Conservation (phyloP, 2,329 filamentous ascomycete species). For the Metarhizium rileyi region DNA sequence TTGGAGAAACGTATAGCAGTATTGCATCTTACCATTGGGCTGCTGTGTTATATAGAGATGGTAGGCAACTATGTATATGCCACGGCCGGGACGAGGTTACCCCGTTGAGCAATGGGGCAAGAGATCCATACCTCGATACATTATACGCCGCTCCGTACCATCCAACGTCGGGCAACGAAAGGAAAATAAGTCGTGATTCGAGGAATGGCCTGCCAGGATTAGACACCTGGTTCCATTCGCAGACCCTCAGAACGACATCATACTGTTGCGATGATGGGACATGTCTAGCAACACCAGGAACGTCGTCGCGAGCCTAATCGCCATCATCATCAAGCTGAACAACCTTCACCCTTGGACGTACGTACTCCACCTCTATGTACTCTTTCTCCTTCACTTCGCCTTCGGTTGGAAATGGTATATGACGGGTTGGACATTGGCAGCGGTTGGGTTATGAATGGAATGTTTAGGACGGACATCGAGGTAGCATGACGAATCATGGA, state of each 20-base stretch:
- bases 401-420: neutral
- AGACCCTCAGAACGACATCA: neutral
- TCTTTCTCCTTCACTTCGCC: neutral
- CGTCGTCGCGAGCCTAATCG: conserved; percentile 28
- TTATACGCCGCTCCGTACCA: conserved; percentile 33
- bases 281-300: conserved; percentile 42
- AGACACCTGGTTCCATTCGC: neutral
- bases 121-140: conserved; percentile 11
- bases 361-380: conserved; percentile 9
- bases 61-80: too few species aligned
- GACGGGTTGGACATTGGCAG: too few species aligned
- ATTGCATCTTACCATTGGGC: too few species aligned
- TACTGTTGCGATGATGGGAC: conserved; percentile 40
- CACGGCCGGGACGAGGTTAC: conserved; percentile 23
- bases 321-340: conserved; percentile 21
- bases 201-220: neutral
- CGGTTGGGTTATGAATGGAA: too few species aligned
- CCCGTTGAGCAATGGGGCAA: neutral
- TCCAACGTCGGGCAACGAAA: conserved; percentile 31
- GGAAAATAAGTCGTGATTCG: conserved; percentile 22
- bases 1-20: too few species aligned
- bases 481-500: too few species aligned
- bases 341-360: conserved; percentile 22
- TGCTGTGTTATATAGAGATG: too few species aligned
- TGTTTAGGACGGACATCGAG: too few species aligned